Conservation (phyloP, 2,329 filamentous ascomycete species). For the Paraconiothyrium brasiliense region DNA sequence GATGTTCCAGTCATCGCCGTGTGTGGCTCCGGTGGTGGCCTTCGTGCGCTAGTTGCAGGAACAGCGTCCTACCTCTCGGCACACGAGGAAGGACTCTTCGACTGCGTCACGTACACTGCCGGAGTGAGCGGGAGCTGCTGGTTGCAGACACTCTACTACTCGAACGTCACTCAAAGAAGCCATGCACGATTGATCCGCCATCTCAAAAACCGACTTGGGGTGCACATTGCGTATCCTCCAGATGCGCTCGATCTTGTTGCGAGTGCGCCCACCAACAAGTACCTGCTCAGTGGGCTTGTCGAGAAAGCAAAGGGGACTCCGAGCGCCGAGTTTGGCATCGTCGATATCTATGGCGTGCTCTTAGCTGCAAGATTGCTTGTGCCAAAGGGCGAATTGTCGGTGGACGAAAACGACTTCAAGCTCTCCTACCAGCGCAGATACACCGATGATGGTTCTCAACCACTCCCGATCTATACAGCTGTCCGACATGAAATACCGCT, state of each 20-base stretch:
- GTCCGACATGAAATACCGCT: conserved; percentile 94
- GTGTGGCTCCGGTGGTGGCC: conserved; percentile 90
- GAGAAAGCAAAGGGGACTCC: conserved; percentile 90
- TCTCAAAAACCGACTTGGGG: conserved; percentile 81
- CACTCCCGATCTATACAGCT: conserved; percentile 93
- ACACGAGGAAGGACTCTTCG: conserved; percentile 87
- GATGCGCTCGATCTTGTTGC: conserved; percentile 81
- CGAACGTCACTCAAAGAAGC: conserved; percentile 75
- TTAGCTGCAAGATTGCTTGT: conserved; percentile 86
- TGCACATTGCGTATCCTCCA: conserved; percentile 93
- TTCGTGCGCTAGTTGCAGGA: conserved; percentile 89
- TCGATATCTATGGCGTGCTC: conserved; percentile 90
- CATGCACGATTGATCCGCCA: conserved; percentile 80
- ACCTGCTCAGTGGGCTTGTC: conserved; percentile 84
- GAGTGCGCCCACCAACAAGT: conserved; percentile 93
- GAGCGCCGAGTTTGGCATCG: conserved; percentile 83
- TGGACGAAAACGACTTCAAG: conserved; percentile 84
- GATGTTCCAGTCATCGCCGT: conserved; percentile 94
- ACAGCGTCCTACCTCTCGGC: conserved; percentile 86
- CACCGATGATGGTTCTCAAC: conserved; percentile 79
- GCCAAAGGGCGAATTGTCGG: conserved; percentile 81
- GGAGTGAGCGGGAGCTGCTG: conserved; percentile 97
- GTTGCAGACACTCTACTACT: conserved; percentile 89
- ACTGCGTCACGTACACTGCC: conserved; percentile 93
- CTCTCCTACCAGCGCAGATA: conserved; percentile 85